Evolutionary conservation across 2,329 filamentous ascomycete genomes (phyloP).

Genomic region (Beauveria pseudobassiana): DNA sequence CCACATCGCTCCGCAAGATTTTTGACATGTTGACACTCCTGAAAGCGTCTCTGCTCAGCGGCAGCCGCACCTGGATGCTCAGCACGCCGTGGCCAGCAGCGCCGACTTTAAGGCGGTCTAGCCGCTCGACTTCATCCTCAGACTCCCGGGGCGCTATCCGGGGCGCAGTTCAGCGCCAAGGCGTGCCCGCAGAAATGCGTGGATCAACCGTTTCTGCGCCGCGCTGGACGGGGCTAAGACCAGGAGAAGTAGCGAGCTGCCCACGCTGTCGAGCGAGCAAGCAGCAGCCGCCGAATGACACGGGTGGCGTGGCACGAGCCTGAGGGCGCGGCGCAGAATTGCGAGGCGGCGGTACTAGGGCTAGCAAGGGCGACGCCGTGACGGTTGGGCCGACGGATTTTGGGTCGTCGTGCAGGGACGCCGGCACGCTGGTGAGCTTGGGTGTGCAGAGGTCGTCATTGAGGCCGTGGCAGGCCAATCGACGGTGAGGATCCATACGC

Average conservation of each 20-base stretch:
- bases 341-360: slow-evolving; percentile 33
- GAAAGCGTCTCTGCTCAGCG: slow-evolving; percentile 54
- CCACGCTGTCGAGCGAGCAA: slow-evolving; percentile 43
- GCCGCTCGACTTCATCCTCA: slow-evolving; percentile 58
- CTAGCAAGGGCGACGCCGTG: slow-evolving; percentile 48
- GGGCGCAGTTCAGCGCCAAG: slow-evolving; percentile 40
- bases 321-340: slow-evolving; percentile 36
- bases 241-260: slow-evolving; percentile 23
- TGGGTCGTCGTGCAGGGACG: slow-evolving; percentile 51
- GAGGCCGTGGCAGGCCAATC: slow-evolving; percentile 37
- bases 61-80: slow-evolving; percentile 60
- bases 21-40: slow-evolving; percentile 47
- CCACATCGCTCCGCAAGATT: slow-evolving; percentile 50
- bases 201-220: slow-evolving; percentile 54
- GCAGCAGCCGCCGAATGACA: slow-evolving; percentile 45
- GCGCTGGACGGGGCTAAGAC: slow-evolving; percentile 33
- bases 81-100: slow-evolving; percentile 41
- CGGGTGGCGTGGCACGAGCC: slow-evolving; percentile 38
- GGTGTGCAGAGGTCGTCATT: slow-evolving; percentile 46
- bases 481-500: slow-evolving; percentile 50
- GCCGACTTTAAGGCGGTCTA: slow-evolving; percentile 65
- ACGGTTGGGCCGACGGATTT: slow-evolving; percentile 56
- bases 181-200: slow-evolving; percentile 54
- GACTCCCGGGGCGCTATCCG: slow-evolving; percentile 48
- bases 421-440: slow-evolving; percentile 47